These are phyloP conservation scores for Podaxis sp. DNA, from an alignment of 768 basidiomycete species.

Conservation along the genomic window DNA sequence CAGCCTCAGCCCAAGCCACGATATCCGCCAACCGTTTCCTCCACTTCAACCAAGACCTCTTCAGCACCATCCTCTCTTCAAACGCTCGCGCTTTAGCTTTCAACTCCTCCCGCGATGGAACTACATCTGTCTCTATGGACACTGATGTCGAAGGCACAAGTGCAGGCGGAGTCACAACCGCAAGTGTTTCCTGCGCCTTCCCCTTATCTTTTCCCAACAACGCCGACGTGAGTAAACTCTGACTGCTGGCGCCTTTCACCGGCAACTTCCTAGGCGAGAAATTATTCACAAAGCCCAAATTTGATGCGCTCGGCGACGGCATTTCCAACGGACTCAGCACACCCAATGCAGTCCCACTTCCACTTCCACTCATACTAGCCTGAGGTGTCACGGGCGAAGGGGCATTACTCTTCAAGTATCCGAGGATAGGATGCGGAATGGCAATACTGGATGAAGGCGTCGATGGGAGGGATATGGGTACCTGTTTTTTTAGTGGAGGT, in stretches of 20 bases:
- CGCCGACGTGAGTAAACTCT: constrained; percentile 1
- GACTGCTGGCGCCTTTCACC: constrained; percentile 17
- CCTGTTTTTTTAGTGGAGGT: constrained; percentile 37
- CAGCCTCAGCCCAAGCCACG: constrained; percentile 62
- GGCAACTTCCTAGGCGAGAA: constrained; percentile 28
- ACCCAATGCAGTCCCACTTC: constrained; percentile 21
- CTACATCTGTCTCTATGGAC: not conserved
- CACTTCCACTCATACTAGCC: not conserved
- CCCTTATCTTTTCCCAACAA: constrained; percentile 26
- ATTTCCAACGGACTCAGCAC: constrained; percentile 45
- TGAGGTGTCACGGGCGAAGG: constrained; percentile 16
- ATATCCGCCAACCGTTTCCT: constrained; percentile 41
- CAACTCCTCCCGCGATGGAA: constrained; percentile 30
- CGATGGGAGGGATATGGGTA: constrained; percentile 47
- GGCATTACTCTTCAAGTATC: constrained; percentile 30
- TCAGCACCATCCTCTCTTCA: constrained; percentile 38
- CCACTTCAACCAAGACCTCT: constrained; percentile 46
- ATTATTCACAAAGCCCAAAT: constrained; percentile 23
- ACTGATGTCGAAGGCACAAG: not conserved
- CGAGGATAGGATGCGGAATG: constrained; percentile 32
- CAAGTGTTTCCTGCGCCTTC: constrained; percentile 29
- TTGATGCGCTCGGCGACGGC: constrained; percentile 30
- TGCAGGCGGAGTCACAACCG: constrained; percentile 31
- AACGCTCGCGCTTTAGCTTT: constrained; percentile 44
- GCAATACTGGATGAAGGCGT: constrained; percentile 37